Evolutionary conservation across 306 rosid genomes (phyloP).

Genomic region (Chamaecrista fasciculata): DNA sequence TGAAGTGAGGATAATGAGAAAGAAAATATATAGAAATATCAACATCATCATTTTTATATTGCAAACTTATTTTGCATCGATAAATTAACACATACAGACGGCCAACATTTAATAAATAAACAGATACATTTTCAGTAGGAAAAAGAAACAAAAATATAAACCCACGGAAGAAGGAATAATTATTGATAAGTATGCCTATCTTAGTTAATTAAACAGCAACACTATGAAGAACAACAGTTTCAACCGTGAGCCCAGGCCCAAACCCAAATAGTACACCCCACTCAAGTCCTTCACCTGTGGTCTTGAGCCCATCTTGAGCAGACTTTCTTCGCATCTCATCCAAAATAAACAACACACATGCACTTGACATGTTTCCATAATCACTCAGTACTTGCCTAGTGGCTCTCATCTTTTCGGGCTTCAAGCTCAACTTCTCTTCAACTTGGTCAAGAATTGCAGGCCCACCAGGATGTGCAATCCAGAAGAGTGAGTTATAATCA

Average conservation of each 20-base stretch:
- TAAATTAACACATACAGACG: background rate
- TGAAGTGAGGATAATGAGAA: background rate
- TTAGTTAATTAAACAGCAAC: conserved; percentile 9
- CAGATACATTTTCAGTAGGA: background rate
- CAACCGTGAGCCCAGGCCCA: conserved; percentile 67
- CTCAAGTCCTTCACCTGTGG: conserved; percentile 55
- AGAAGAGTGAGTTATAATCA: conserved; percentile 58
- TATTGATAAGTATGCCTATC: background rate
- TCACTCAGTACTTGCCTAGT: conserved; percentile 53
- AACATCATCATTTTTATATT: background rate
- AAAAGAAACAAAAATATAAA: background rate
- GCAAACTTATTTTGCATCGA: background rate
- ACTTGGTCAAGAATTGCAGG: conserved; percentile 59
- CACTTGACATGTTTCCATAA: conserved; percentile 67
- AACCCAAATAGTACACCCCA: conserved; percentile 66
- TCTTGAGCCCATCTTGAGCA: conserved; percentile 35
- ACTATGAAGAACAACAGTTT: conserved; percentile 55
- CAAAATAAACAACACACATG: conserved; percentile 58
- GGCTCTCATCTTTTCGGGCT: conserved; percentile 46
- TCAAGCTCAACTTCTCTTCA: conserved; percentile 43
- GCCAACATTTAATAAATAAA: background rate
- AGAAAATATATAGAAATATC: background rate
- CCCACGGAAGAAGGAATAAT: background rate
- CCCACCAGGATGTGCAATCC: conserved; percentile 48
- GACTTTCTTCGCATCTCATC: conserved; percentile 59